Percentiles rank a stretch among this genome's conserved stretches.
Conservation (phyloP, 305 asterid genomes). For the Fraxinus baroniana region DNA sequence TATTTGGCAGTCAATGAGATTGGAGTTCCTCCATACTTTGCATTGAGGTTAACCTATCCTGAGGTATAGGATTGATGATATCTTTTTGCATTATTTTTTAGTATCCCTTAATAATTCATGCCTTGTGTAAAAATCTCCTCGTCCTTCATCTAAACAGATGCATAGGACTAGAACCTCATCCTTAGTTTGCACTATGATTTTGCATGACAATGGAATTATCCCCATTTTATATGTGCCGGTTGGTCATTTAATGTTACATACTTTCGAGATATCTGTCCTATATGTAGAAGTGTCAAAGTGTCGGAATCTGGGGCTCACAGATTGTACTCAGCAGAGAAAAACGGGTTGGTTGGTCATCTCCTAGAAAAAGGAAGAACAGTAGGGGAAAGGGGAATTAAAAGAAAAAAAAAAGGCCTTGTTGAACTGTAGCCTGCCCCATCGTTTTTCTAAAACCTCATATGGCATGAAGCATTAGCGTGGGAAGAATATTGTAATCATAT, state of each 20-base stretch:
- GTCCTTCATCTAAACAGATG: background rate
- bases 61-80: conserved; percentile 54
- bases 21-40: conserved; percentile 96
- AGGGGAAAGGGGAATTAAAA: background rate
- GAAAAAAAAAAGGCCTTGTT: background rate
- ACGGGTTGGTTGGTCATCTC: background rate
- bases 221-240: background rate
- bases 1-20: conserved; percentile 92
- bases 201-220: background rate
- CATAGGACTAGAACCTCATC: background rate
- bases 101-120: conserved; percentile 5
- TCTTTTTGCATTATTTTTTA: conserved; percentile 18
- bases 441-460: background rate
- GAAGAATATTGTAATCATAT: background rate
- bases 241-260: background rate
- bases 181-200: conserved; percentile 1
- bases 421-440: background rate
- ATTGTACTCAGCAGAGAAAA: background rate
- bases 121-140: background rate
- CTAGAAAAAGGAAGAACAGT: background rate
- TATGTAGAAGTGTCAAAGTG: background rate
- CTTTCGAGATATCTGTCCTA: background rate
- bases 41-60: conserved; percentile 85
- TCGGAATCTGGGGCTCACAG: background rate
- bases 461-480: background rate